phyloP scores from a whole-genome alignment of 768 basidiomycete genomes.

The Hygrocybe punicea region DNA sequence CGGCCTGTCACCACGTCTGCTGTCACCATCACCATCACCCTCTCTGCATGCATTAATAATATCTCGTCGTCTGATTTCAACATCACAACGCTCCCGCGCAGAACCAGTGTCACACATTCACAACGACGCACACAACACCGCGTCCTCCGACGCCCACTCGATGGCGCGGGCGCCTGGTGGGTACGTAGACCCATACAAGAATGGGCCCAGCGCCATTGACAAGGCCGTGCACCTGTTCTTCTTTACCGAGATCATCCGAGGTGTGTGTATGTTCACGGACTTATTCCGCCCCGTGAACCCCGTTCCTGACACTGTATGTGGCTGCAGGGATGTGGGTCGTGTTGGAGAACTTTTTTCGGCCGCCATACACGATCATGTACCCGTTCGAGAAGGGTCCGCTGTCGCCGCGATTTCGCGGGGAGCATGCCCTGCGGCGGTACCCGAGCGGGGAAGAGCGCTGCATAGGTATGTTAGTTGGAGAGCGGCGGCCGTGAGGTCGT shows the following conservation, averaged over 20 bases:
- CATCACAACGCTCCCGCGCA: slow-evolving; percentile 38
- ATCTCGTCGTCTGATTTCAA: slow-evolving; percentile 53
- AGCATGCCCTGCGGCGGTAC: slow-evolving; percentile 94
- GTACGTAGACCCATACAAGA: slow-evolving; percentile 65
- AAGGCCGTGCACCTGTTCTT: slow-evolving; percentile 97
- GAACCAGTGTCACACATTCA: slow-evolving; percentile 28
- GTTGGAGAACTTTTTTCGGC: slow-evolving; percentile 84
- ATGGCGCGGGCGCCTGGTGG: slow-evolving; percentile 26
- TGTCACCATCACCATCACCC: slow-evolving; percentile 28
- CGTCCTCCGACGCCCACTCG: background rate
- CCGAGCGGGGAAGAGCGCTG: slow-evolving; percentile 98
- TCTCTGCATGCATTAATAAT: slow-evolving; percentile 37
- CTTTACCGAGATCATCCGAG: slow-evolving; percentile 96
- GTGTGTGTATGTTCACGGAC: slow-evolving; percentile 35
- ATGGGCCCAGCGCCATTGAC: slow-evolving; percentile 86
- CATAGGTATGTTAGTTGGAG: slow-evolving; percentile 65
- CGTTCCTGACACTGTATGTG: slow-evolving; percentile 14
- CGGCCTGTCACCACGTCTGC: slow-evolving; percentile 50
- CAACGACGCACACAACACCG: background rate
- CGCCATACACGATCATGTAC: slow-evolving; percentile 98
- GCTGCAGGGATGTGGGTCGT: slow-evolving; percentile 95
- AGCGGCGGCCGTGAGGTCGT: too few species aligned
- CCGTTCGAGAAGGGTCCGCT: slow-evolving; percentile 98
- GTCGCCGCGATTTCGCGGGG: slow-evolving; percentile 96
- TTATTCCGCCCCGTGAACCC: background rate